Evolutionary conservation across 805 yeast species (phyloP).

Genomic region (Lipomyces mesembrius): DNA sequence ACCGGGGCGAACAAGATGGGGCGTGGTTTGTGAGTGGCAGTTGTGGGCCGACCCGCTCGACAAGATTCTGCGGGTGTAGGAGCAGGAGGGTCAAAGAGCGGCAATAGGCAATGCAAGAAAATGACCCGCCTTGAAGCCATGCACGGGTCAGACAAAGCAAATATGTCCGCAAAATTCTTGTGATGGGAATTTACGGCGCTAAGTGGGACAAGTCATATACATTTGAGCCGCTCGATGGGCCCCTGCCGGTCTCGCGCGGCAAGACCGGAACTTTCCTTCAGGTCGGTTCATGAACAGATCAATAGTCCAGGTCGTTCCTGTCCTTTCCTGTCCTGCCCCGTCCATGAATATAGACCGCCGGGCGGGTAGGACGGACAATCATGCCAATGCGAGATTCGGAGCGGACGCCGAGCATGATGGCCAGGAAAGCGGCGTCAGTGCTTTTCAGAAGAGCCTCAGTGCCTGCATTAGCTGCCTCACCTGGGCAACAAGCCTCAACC

Average conservation of each 20-base stretch:
- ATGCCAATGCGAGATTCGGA: neutral
- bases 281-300: neutral
- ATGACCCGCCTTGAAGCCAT: neutral
- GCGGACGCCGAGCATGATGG: too few species aligned
- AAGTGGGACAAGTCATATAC: neutral
- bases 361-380: neutral
- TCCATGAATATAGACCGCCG: neutral
- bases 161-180: neutral
- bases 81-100: neutral
- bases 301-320: neutral
- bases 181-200: neutral
- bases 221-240: neutral
- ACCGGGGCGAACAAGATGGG: neutral
- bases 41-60: too few species aligned
- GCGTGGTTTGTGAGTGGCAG: neutral
- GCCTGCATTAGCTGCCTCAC: conserved; percentile 4
- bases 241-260: too few species aligned
- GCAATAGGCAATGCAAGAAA: neutral
- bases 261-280: too few species aligned
- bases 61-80: neutral
- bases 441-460: neutral
- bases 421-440: neutral
- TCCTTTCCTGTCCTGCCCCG: neutral
- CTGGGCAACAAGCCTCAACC: neutral
- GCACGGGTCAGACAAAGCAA: neutral